Evolutionary conservation across 2,329 filamentous ascomycete species (phyloP).

Genomic region (Stagonosporopsis tanaceti): DNA sequence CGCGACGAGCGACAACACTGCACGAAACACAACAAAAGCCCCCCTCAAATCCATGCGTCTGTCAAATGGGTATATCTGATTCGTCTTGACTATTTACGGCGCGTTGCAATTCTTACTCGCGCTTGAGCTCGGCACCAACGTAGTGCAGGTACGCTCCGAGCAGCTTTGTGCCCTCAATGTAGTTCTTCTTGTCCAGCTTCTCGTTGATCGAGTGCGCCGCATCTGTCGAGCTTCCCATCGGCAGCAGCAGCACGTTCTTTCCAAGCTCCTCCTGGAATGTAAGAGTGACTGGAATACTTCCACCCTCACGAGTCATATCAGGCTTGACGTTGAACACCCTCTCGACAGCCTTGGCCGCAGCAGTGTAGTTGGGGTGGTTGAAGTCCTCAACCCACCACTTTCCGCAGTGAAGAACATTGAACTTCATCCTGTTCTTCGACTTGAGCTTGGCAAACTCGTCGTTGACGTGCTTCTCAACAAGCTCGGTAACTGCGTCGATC

Average conservation of each 20-base stretch:
- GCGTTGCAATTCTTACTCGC: slow-evolving; percentile 18
- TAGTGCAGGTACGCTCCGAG: slow-evolving; percentile 96
- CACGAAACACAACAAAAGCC: not conserved
- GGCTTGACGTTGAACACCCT: slow-evolving; percentile 92
- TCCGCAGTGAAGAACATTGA: slow-evolving; percentile 84
- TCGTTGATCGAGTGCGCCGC: slow-evolving; percentile 98
- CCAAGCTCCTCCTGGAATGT: slow-evolving; percentile 97
- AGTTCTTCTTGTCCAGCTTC: slow-evolving; percentile 96
- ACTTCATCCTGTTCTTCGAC: slow-evolving; percentile 90
- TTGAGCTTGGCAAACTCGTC: slow-evolving; percentile 84
- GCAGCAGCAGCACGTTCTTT: slow-evolving; percentile 94
- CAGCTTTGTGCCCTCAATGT: slow-evolving; percentile 97
- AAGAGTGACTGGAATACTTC: slow-evolving; percentile 94
- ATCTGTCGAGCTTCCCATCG: slow-evolving; percentile 97
- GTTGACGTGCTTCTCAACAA: slow-evolving; percentile 84
- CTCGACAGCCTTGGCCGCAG: slow-evolving; percentile 94
- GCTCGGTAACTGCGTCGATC: slow-evolving; percentile 83
- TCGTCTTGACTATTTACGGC: slow-evolving; percentile 1
- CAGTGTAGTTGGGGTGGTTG: slow-evolving; percentile 98
- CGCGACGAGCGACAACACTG: slow-evolving; percentile 8
- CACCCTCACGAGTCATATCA: slow-evolving; percentile 95
- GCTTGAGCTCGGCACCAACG: slow-evolving; percentile 84
- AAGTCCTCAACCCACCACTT: slow-evolving; percentile 99
- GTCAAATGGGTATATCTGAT: slow-evolving; percentile 21
- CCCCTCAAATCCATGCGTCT: not conserved